Base-by-base conservation (phyloP, 805 yeast species). In the Spathaspora passalidarum region DNA sequence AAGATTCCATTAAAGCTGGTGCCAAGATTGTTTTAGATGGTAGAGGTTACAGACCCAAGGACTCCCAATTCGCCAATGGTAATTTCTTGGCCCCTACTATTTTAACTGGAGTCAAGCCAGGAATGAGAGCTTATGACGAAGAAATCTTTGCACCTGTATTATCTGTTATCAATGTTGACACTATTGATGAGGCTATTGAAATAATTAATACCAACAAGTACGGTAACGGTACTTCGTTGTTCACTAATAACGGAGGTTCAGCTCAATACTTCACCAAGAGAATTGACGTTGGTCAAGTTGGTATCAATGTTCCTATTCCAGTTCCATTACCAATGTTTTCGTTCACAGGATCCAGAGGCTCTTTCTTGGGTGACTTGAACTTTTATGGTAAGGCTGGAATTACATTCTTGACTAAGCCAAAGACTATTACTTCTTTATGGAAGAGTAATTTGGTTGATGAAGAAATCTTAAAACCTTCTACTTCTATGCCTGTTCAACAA, bases 251-350 rank as follows among this genome's bases (percentile, higher is more conserved):
- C 1, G 91, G 91, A 10, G 69, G 85, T 18, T 70, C 78, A n/a
- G 86, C 87, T 3, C 84, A 82, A 63, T 79, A 80, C 60, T 84
- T 85, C 72, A 82, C 78, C 61, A 80, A 75, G 65, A 75, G 80
- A 52, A 79, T 84, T 50, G 86, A 82, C 48, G 81, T 84, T 46
- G 91, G 91, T 25, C 90, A 84, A 65, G 86, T 84, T 42, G 91
- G 91, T 46, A 74, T 84, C 55, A 84, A 84, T 56, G 88, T 84
- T 32, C 90, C 91, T 13, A 85, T 84, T 50, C 91, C 91, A 4
- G 91, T 84, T 16, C 91, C 91, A 42, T 69, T 85, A 62, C 90
- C 91, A 49, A 82, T 85, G 87, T 84, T 84, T 65, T 81, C 88
- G 3, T 84, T 84, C 70, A 85, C 91, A 10, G 91, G 91, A 21